Evolutionary conservation across 1,284 basidiomycete species (phyloP).

Genomic region (Ganoderma resinaceum): DNA sequence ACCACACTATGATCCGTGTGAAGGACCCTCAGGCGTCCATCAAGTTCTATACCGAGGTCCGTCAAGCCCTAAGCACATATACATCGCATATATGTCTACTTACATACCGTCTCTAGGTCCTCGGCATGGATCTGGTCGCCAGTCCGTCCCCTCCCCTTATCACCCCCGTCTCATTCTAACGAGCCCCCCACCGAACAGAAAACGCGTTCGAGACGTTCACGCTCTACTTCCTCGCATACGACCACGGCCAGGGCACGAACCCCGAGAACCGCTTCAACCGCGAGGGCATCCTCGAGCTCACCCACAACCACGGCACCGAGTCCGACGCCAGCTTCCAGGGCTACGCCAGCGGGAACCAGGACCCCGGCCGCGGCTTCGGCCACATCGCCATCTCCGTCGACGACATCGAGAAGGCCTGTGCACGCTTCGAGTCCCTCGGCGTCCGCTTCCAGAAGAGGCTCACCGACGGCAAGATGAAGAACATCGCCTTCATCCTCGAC

Average conservation of each 20-base stretch:
- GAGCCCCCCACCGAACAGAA: conserved; percentile 43
- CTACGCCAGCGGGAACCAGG: conserved; percentile 84
- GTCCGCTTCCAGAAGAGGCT: conserved; percentile 91
- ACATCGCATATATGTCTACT: not conserved
- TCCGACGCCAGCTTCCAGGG: conserved; percentile 78
- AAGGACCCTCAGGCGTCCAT: conserved; percentile 87
- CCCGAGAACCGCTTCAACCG: conserved; percentile 57
- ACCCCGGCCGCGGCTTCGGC: conserved; percentile 85
- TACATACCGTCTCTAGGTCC: conserved; percentile 47
- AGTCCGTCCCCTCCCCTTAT: conserved; percentile 43
- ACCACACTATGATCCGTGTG: conserved; percentile 91
- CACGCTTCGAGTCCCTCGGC: conserved; percentile 82
- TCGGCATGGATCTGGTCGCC: conserved; percentile 89
- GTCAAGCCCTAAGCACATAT: not conserved
- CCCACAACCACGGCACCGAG: conserved; percentile 92
- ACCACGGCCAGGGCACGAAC: conserved; percentile 59
- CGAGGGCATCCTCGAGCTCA: conserved; percentile 87
- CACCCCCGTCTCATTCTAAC: conserved; percentile 11
- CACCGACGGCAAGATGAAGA: conserved; percentile 85
- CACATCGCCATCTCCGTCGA: conserved; percentile 90
- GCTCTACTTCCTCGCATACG: conserved; percentile 84
- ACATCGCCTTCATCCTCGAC: conserved; percentile 91
- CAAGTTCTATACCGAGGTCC: conserved; percentile 76
- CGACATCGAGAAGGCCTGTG: conserved; percentile 85
- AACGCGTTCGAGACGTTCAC: conserved; percentile 67